Conservation (phyloP, 345 rosid genomes). For the Hibiscus syriacus region DNA sequence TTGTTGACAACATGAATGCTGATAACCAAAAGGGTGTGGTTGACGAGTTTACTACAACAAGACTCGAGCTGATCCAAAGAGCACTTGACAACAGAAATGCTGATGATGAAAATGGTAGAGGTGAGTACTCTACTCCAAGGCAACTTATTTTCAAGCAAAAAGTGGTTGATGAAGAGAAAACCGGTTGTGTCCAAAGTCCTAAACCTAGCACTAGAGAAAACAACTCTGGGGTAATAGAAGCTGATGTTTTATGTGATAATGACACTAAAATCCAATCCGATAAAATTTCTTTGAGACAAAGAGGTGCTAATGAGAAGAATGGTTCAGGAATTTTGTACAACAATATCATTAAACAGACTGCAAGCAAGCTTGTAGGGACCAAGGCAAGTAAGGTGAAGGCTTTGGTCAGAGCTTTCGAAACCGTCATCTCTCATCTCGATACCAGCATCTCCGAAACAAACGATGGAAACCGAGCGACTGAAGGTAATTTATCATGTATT, state of each 20-base stretch:
- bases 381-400: constrained; percentile 82
- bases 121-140: constrained; percentile 29
- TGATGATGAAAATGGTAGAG: constrained; percentile 16
- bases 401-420: constrained; percentile 84
- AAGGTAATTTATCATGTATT: neutral
- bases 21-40: neutral
- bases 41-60: neutral
- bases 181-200: no score
- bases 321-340: constrained; percentile 43
- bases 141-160: constrained; percentile 48
- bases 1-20: neutral
- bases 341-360: constrained; percentile 73
- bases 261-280: constrained; percentile 22
- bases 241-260: constrained; percentile 6
- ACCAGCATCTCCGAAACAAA: constrained; percentile 25
- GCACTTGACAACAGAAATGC: constrained; percentile 24
- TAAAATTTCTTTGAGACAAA: constrained; percentile 44
- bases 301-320: constrained; percentile 34
- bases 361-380: constrained; percentile 47
- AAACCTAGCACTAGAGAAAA: no score
- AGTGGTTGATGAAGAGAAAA: constrained; percentile 26
- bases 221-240: constrained; percentile 19
- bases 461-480: constrained; percentile 6
- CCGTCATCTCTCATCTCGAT: constrained; percentile 70
- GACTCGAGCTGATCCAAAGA: constrained; percentile 33